Evolutionary conservation across 768 basidiomycete species (phyloP).

Genomic region (Crassisporium funariophilum): DNA sequence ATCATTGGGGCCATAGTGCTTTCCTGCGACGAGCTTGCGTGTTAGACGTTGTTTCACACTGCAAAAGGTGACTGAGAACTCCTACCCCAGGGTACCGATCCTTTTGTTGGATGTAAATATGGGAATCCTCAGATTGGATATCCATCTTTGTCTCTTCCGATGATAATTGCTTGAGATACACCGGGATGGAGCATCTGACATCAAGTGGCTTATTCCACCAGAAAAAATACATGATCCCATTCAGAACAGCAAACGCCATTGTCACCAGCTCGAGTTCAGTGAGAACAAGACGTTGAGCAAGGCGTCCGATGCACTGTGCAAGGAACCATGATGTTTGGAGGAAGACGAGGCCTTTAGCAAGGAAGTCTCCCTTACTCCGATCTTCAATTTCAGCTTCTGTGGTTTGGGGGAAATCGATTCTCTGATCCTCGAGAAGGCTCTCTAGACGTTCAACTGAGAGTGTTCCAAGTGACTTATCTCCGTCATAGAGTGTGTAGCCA

Average conservation of each 20-base stretch:
- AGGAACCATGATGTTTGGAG: slow-evolving; percentile 33
- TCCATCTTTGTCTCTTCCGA: too few species aligned
- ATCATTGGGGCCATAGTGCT: too few species aligned
- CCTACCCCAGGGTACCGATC: too few species aligned
- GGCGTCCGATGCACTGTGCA: slow-evolving; percentile 23
- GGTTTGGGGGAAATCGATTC: background rate
- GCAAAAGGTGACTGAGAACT: too few species aligned
- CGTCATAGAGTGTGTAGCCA: background rate
- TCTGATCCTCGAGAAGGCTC: background rate
- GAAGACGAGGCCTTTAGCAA: background rate
- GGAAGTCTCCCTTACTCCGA: background rate
- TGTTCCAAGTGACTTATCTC: background rate
- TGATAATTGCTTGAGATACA: too few species aligned
- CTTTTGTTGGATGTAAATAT: too few species aligned
- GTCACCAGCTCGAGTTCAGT: slow-evolving; percentile 36
- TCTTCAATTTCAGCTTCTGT: background rate
- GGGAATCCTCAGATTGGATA: too few species aligned
- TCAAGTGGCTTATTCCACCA: background rate
- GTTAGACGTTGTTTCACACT: too few species aligned
- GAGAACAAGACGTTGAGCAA: slow-evolving; percentile 19
- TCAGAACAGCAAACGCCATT: slow-evolving; percentile 25
- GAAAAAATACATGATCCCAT: background rate
- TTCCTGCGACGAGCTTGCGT: too few species aligned
- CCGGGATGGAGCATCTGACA: background rate
- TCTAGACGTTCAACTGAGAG: background rate